Evolutionary conservation across 257 asterid species (phyloP).

Genomic region (Henckelia pumila): DNA sequence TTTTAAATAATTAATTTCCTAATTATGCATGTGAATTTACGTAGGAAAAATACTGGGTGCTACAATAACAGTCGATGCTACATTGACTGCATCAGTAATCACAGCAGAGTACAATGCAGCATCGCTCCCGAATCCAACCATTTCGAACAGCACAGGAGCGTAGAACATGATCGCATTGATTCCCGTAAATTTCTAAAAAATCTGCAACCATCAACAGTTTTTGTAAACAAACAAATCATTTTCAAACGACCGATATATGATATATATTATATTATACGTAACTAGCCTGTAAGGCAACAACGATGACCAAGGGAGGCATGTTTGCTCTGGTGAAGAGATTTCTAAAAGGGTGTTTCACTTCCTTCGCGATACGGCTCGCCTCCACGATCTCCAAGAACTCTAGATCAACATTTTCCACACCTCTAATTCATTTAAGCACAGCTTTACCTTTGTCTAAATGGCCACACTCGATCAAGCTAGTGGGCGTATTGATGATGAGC

Average conservation of each 20-base stretch:
- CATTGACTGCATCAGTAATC: slow-evolving; percentile 81
- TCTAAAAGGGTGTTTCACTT: slow-evolving; percentile 81
- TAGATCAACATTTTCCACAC: slow-evolving; percentile 71
- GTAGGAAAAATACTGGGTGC: too few relatives aligned
- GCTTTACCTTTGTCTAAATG: slow-evolving; percentile 66
- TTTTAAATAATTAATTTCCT: too few relatives aligned
- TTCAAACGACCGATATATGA: too few relatives aligned
- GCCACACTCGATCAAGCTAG: slow-evolving; percentile 83
- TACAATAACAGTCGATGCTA: slow-evolving; percentile 67
- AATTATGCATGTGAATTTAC: too few relatives aligned
- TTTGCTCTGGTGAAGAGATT: slow-evolving; percentile 74
- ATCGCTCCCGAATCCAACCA: slow-evolving; percentile 70
- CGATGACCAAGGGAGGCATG: slow-evolving; percentile 77
- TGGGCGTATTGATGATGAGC: slow-evolving; percentile 74
- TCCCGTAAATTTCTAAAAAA: slow-evolving; percentile 88
- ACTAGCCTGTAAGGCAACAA: slow-evolving; percentile 63
- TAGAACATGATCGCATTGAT: slow-evolving; percentile 93
- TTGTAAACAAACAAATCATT: too few relatives aligned
- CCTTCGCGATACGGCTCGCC: slow-evolving; percentile 77
- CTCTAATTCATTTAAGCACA: slow-evolving; percentile 67
- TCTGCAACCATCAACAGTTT: too few relatives aligned
- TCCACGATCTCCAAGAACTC: slow-evolving; percentile 74
- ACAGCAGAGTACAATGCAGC: slow-evolving; percentile 80
- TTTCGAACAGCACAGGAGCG: slow-evolving; percentile 71
- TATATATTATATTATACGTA: too few relatives aligned